A percentile compares a stretch with the other conserved stretches of the same genome.
phyloP scores from a whole-genome alignment of 1,284 basidiomycete species.

The Irpex sp. region DNA sequence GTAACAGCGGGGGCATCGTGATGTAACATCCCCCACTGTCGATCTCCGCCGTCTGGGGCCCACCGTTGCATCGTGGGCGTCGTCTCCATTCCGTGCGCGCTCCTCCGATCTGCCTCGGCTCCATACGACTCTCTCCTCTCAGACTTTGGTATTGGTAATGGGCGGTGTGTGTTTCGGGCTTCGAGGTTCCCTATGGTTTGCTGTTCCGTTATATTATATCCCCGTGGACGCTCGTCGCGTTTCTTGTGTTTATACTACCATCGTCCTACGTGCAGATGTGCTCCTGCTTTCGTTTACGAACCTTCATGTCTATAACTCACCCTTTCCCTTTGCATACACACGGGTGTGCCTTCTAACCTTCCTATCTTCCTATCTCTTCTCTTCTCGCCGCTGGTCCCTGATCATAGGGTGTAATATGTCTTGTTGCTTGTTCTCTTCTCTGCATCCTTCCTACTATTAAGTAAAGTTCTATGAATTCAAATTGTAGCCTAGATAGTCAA shows the following conservation, averaged over 20 bases:
- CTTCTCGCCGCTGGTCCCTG: background rate
- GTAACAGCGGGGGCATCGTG: slow-evolving; percentile 5
- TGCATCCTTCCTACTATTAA: background rate
- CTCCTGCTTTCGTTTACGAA: background rate
- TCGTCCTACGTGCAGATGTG: slow-evolving; percentile 4
- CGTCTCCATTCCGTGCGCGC: slow-evolving; percentile 1
- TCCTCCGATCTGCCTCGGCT: background rate
- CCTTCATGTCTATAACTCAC: background rate
- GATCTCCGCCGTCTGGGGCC: background rate
- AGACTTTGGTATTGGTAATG: background rate
- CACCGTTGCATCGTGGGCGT: background rate
- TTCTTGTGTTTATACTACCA: slow-evolving; percentile 17
- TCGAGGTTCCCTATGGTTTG: slow-evolving; percentile 2
- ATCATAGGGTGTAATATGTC: background rate
- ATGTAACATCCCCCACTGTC: background rate
- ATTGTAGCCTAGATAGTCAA: slow-evolving; percentile 16
- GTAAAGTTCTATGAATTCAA: slow-evolving; percentile 3
- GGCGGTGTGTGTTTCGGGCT: background rate
- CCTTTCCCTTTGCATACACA: background rate
- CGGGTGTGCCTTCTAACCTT: background rate
- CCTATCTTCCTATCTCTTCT: background rate
- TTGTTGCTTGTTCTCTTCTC: slow-evolving; percentile 5
- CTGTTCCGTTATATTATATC: slow-evolving; percentile 8
- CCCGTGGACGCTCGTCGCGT: slow-evolving; percentile 12
- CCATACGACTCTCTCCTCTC: background rate